Conservation (phyloP, 1,284 basidiomycete species). For the Lentinula novae-zelandiae region DNA sequence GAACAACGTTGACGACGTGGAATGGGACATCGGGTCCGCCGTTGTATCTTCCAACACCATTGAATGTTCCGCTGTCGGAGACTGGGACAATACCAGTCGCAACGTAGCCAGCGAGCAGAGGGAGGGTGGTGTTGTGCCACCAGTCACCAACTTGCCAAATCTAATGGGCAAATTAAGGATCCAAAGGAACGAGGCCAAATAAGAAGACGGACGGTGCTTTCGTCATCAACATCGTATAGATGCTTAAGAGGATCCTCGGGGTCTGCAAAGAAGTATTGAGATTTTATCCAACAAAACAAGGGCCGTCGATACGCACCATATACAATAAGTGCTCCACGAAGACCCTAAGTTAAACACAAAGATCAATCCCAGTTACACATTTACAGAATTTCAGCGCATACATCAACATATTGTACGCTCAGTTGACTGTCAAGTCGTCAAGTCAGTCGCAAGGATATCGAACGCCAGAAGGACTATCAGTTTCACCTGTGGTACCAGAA, state of each 20-base stretch:
- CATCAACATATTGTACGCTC: conserved; percentile 19
- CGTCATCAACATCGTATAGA: conserved; percentile 18
- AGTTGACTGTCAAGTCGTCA: conserved; percentile 13
- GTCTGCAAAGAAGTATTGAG: conserved; percentile 1
- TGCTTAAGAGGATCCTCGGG: conserved; percentile 13
- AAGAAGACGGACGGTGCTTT: conserved; percentile 14
- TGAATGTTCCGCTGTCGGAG: conserved; percentile 27
- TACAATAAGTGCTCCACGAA: conserved; percentile 15
- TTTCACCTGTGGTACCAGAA: conserved; percentile 35
- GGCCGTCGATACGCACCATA: conserved; percentile 7
- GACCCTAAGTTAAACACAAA: neutral
- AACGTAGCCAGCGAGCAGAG: conserved; percentile 20
- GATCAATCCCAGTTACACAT: neutral
- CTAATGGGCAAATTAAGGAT: conserved; percentile 13
- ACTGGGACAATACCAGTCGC: conserved; percentile 27
- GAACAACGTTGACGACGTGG: conserved; percentile 29
- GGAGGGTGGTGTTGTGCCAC: conserved; percentile 11
- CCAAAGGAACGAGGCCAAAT: conserved; percentile 24
- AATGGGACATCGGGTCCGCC: conserved; percentile 30
- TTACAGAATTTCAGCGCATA: neutral
- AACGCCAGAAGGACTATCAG: neutral
- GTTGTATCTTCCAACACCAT: conserved; percentile 33
- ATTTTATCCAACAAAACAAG: neutral
- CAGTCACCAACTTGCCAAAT: conserved; percentile 22
- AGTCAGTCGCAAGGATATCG: neutral